A percentile compares a stretch with the other conserved stretches of the same genome.
Conservation (phyloP, 2,329 filamentous ascomycete species). For the Penicillium freii region DNA sequence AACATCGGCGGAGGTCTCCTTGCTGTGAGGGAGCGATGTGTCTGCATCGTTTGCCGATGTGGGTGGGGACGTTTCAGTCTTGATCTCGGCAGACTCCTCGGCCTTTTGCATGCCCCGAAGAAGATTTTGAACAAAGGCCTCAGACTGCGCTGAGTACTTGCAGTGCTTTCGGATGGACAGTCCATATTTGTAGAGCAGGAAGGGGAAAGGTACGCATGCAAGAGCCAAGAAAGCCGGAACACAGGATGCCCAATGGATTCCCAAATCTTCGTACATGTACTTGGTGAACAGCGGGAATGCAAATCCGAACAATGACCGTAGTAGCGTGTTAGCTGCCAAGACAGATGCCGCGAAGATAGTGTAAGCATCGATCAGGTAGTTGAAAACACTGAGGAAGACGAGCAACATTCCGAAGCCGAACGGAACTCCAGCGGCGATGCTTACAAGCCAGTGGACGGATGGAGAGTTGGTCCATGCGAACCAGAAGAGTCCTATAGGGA, state of each 20-base stretch:
- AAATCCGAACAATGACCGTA: constrained; percentile 49
- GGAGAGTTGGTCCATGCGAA: constrained; percentile 59
- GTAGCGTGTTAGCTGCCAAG: constrained; percentile 46
- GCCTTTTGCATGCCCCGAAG: constrained; percentile 6
- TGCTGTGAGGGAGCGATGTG: background rate
- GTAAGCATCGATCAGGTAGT: constrained; percentile 46
- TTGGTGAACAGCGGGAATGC: constrained; percentile 50
- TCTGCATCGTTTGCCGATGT: background rate
- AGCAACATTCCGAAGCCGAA: constrained; percentile 46
- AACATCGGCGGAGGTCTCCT: constrained; percentile 20
- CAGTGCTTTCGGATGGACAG: constrained; percentile 40
- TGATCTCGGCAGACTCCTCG: background rate
- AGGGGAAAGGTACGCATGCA: constrained; percentile 45
- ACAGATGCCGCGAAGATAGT: constrained; percentile 46
- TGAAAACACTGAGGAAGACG: constrained; percentile 43
- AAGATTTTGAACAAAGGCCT: constrained; percentile 24
- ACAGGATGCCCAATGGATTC: constrained; percentile 50
- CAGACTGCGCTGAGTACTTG: constrained; percentile 41
- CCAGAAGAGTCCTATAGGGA: constrained; percentile 60
- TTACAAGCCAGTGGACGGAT: constrained; percentile 41
- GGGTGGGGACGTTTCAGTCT: background rate
- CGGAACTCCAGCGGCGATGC: constrained; percentile 37
- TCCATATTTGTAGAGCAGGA: constrained; percentile 47
- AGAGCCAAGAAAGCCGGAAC: constrained; percentile 49
- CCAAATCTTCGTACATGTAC: constrained; percentile 46